Evolutionary conservation across 1,139 yeast genomes (phyloP), one percentile per base, ranked within the genome.

Genomic region (Taphrina betulina): DNA sequence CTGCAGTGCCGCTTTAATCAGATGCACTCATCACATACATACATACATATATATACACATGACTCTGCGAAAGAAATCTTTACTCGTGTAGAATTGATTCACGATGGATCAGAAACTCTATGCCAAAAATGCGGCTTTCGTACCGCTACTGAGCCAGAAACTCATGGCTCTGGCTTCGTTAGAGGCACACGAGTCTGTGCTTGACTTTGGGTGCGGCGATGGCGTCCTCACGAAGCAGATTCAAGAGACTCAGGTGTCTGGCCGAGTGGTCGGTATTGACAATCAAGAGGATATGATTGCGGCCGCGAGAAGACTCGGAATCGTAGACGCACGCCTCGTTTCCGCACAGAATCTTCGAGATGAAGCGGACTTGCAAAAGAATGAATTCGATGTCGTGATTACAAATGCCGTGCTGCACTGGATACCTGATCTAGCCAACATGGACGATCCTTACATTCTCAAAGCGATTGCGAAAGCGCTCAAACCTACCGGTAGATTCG

Each of bases 151-250:
- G 17, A 36, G 48, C 5, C 36, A 34, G 16, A 31, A 36, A 10
- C 42, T 55, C 16, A 29, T 55, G 14, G 38, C 37, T 28, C 38
- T 34, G 12, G 40, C 43, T 14, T 29, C 38, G 7, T 26, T 50
- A n/a, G 22, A 51, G 26, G 12, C 56, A 14, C 24, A 34, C 5
- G 58, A 55, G 17, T 35, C 34, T n/a, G 44, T 55, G 12, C 46
- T 55, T 20, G 58, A 55, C 26, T 38, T 55, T 28, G 58, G 58
- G 7, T 55, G 58, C 29, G 58, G 58, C 10, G 58, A 55, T 41
- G 58, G 58, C 2, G 56, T 55, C 4, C 26, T 55, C 29, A 50
- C 58, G n/a, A 22, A 29, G n/a, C 29, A 33, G 23, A 7, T 55
- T 12, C 52, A 45, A 35, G 46, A 36, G 23, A 24, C 35, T 10